Percentiles rank a stretch among this genome's conserved stretches.
Evolutionary conservation across 2,329 filamentous ascomycete species (phyloP).

Genomic region (Colletotrichum phormii): DNA sequence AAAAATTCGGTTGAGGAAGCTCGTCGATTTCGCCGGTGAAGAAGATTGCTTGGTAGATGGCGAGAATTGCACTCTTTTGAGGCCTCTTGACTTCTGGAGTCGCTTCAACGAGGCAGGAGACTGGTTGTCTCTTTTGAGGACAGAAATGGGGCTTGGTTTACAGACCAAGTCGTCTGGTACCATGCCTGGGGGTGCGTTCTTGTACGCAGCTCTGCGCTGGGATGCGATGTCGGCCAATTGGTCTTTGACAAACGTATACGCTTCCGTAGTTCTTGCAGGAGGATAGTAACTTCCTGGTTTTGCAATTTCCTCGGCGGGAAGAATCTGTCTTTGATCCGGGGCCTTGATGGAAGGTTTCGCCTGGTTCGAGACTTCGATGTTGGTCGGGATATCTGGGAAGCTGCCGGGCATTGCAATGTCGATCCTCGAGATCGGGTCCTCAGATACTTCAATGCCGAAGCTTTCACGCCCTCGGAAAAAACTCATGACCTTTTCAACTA

Average conservation of each 20-base stretch:
- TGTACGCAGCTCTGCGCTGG: background rate
- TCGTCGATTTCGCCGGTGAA: background rate
- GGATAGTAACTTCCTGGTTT: background rate
- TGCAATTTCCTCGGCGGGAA: background rate
- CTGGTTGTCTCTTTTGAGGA: conserved; percentile 11
- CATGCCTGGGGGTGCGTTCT: background rate
- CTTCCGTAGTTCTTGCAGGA: conserved; percentile 21
- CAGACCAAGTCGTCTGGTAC: background rate
- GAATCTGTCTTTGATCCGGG: background rate
- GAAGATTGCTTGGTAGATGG: conserved; percentile 2
- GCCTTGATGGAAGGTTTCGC: background rate
- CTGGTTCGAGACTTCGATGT: background rate
- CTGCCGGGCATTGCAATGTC: conserved; percentile 26
- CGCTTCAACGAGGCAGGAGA: conserved; percentile 28
- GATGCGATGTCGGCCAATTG: conserved; percentile 28
- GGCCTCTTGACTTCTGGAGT: conserved; percentile 22
- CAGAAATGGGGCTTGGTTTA: background rate
- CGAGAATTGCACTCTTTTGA: conserved; percentile 33
- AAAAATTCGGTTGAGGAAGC: conserved; percentile 22
- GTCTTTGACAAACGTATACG: conserved; percentile 22
- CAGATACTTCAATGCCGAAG: conserved; percentile 18
- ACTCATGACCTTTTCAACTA: conserved; percentile 32
- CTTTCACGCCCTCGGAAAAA: conserved; percentile 26
- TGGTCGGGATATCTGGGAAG: conserved; percentile 18
- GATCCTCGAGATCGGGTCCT: background rate